Conservation (phyloP, 1,284 basidiomycete species). For the Cryptococcus sp. region DNA sequence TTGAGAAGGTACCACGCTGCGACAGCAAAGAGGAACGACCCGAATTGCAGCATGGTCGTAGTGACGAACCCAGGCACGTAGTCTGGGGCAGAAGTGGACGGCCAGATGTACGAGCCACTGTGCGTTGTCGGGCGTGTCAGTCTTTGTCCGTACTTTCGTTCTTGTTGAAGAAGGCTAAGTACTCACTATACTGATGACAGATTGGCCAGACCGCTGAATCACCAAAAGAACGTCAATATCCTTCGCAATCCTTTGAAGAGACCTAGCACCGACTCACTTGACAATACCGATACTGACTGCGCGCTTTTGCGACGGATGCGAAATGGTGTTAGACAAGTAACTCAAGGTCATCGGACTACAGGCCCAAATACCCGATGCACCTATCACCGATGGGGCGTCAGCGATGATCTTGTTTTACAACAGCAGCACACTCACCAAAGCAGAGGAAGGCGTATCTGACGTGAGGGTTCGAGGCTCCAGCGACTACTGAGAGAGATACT, state of each 20-base stretch:
- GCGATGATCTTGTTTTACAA: constrained; percentile 2
- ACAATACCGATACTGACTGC: constrained; percentile 28
- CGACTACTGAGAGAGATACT: constrained; percentile 18
- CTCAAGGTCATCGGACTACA: constrained; percentile 24
- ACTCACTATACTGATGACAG: no score
- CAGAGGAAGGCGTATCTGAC: constrained; percentile 30
- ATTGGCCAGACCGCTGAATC: no score
- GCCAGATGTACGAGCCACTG: constrained; percentile 32
- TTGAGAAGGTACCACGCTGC: constrained; percentile 8
- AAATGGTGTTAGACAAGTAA: constrained; percentile 25
- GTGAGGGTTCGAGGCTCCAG: constrained; percentile 8
- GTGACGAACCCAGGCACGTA: constrained; percentile 23
- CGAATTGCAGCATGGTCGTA: constrained; percentile 48
- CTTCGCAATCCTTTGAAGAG: no score
- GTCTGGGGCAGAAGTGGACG: constrained; percentile 13
- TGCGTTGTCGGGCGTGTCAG: not conserved
- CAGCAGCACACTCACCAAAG: constrained; percentile 18
- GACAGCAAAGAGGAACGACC: constrained; percentile 46
- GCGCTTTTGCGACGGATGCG: constrained; percentile 21
- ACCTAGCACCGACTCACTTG: constrained; percentile 11
- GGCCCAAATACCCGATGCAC: constrained; percentile 24
- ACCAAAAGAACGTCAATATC: no score
- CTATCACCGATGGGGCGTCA: no score
- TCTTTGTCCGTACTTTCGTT: no score
- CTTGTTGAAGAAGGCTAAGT: no score